Percentiles rank a stretch among this genome's conserved stretches.
Evolutionary conservation across 1,139 yeast genomes (phyloP).

Genomic region (Saccharomyces uvarum): DNA sequence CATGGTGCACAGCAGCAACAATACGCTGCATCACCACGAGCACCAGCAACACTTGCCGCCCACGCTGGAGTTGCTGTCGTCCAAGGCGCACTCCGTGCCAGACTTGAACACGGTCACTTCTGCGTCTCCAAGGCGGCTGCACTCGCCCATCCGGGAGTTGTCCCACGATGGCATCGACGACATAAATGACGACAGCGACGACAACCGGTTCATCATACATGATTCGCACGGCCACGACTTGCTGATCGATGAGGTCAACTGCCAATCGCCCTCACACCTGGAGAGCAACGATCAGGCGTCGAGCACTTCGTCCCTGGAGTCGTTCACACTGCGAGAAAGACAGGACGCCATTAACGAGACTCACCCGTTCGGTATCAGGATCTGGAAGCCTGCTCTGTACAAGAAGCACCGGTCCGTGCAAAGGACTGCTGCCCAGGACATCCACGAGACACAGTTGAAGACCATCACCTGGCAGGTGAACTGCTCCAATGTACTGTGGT

Average conservation of each 20-base stretch:
- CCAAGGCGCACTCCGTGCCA: not conserved
- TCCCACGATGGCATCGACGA: constrained; percentile 11
- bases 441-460: constrained; percentile 56
- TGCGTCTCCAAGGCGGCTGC: not conserved
- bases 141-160: constrained; percentile 3
- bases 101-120: not conserved
- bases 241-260: not conserved
- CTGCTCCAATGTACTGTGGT: constrained; percentile 73
- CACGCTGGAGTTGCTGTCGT: not conserved
- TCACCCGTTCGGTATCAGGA: constrained; percentile 95
- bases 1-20: not conserved
- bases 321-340: constrained; percentile 83
- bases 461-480: constrained; percentile 55
- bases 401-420: constrained; percentile 90
- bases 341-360: constrained; percentile 94
- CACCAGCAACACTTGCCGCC: constrained; percentile 1
- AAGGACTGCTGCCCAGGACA: constrained; percentile 84
- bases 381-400: constrained; percentile 96
- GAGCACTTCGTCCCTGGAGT: constrained; percentile 58
- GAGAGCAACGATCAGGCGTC: constrained; percentile 36
- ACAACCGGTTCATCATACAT: constrained; percentile 19
- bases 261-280: not conserved
- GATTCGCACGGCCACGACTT: not conserved
- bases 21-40: not conserved
- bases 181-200: constrained; percentile 26